Base-by-base conservation (phyloP, 2,329 filamentous ascomycete genomes). In the Ceratocystis lukuohia region DNA sequence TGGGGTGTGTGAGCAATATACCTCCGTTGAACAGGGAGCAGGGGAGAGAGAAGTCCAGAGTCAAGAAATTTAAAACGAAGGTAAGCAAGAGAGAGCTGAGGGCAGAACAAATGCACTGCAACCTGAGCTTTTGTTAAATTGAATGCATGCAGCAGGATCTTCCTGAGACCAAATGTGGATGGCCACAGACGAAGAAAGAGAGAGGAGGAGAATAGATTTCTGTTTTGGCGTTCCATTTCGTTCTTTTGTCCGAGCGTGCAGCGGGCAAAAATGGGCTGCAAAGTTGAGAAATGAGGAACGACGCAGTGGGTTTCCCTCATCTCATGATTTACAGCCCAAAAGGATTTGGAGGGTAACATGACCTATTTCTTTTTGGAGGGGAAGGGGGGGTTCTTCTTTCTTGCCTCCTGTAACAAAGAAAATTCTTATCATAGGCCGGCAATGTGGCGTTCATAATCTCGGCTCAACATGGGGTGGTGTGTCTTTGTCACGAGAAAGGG, bases 111-210 rank as follows among this genome's bases (percentile, higher is more conserved):
- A 41, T 50, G 53, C 22, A 57, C 25, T 59, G 56, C 56, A 59
- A 59, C 56, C 56, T 7, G 28, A 37, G 37, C 12, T 20, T 3
- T 17, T 37, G 28, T 59, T 59, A 37, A 59, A 59, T 28, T 59
- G 56, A 59, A n/a, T 59, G 56, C 56, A 59, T 59, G 28, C 8
- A 59, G 56, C 7, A 57, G 53, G 53, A 57, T 57, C 28, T 57
- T 22, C 25, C 50, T 28, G 25, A 28, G 50, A 4, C 10, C 25
- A 30, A 10, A 20, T 25, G 10, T 50, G 22, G 22, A 10, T 53
- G 3, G 20, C 7, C 48, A 53, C 48, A 15, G 48, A 25, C 48
- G 20, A 53, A 53, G 15, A 4, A 50, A 20, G 20, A n/a, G 37
- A 50, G 6, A 50, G n/a, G 6, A 50, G n/a, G 48, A 30, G 4